Percentiles rank a stretch among this genome's conserved stretches.
Conservation (phyloP, 2,329 filamentous ascomycete species). For the Magnaporthiopsis incrustans region DNA sequence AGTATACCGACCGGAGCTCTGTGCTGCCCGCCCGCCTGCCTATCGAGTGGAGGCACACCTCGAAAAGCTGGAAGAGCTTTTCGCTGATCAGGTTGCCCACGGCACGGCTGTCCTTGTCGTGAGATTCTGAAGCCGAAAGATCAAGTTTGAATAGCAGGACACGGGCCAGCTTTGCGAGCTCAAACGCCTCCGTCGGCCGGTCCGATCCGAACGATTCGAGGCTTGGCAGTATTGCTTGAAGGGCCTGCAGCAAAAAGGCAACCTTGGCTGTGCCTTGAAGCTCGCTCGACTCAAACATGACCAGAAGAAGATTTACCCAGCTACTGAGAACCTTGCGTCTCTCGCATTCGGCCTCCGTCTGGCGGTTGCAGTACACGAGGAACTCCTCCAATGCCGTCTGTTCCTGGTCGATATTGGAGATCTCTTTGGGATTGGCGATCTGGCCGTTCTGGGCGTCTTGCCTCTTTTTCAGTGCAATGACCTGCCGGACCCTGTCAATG, state of each 20-base stretch:
- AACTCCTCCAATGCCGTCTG: constrained; percentile 53
- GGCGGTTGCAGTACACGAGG: constrained; percentile 55
- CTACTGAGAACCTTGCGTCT: constrained; percentile 64
- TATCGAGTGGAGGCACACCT: constrained; percentile 73
- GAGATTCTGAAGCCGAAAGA: constrained; percentile 29
- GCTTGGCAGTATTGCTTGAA: constrained; percentile 83
- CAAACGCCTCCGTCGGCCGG: constrained; percentile 60
- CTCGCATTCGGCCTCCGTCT: constrained; percentile 46
- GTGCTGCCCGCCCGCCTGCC: constrained; percentile 63
- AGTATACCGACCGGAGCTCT: constrained; percentile 74
- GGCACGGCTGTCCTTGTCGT: constrained; percentile 20
- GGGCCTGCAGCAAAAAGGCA: constrained; percentile 73
- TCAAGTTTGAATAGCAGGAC: constrained; percentile 66
- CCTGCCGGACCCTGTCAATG: constrained; percentile 61
- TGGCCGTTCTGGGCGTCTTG: constrained; percentile 36
- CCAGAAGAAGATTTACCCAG: constrained; percentile 77
- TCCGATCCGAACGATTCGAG: constrained; percentile 69
- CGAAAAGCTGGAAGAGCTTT: constrained; percentile 85
- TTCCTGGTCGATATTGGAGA: constrained; percentile 46
- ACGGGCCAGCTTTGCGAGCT: constrained; percentile 70
- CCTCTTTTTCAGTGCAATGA: constrained; percentile 62
- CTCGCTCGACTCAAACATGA: constrained; percentile 76
- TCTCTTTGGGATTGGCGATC: constrained; percentile 41
- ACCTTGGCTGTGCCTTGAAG: constrained; percentile 65
- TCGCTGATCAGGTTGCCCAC: constrained; percentile 73